A percentile compares a stretch with the other conserved stretches of the same genome.
Evolutionary conservation across 2,329 filamentous ascomycete genomes (phyloP).

Genomic region (Cladosporium sp.): DNA sequence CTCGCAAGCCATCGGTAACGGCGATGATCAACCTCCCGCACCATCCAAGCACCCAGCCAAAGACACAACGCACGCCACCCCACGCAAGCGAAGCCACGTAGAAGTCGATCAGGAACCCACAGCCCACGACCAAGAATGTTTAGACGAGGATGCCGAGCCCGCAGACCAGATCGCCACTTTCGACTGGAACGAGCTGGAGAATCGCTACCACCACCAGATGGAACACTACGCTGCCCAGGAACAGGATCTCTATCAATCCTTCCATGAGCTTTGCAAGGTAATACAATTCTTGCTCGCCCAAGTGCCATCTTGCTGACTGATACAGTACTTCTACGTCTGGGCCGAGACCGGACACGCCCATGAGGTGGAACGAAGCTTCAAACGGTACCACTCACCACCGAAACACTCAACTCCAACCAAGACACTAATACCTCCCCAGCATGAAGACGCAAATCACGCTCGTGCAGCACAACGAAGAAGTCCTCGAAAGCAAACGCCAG

Average conservation of each 20-base stretch:
- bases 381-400: slow-evolving; percentile 57
- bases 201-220: slow-evolving; percentile 67
- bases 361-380: slow-evolving; percentile 74
- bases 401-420: neutral
- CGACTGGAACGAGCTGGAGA: slow-evolving; percentile 77
- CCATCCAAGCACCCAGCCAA: neutral
- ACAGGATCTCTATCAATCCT: slow-evolving; percentile 43
- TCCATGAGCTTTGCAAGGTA: slow-evolving; percentile 60
- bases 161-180: slow-evolving; percentile 54
- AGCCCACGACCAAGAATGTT: neutral
- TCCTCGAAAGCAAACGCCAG: slow-evolving; percentile 60
- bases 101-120: neutral
- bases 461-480: slow-evolving; percentile 46
- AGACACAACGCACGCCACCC: neutral
- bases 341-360: slow-evolving; percentile 68
- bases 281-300: slow-evolving; percentile 16
- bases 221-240: slow-evolving; percentile 64
- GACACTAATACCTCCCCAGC: slow-evolving; percentile 43
- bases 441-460: slow-evolving; percentile 76
- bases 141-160: slow-evolving; percentile 22
- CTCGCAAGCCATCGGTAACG: neutral
- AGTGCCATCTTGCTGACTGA: slow-evolving; percentile 20
- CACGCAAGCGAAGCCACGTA: slow-evolving; percentile 6
- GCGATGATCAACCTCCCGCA: neutral
- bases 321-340: slow-evolving; percentile 78